These are phyloP conservation scores for Teunomyces aglyptinius DNA, from an alignment of 805 yeast species.

Conservation along the genomic window DNA sequence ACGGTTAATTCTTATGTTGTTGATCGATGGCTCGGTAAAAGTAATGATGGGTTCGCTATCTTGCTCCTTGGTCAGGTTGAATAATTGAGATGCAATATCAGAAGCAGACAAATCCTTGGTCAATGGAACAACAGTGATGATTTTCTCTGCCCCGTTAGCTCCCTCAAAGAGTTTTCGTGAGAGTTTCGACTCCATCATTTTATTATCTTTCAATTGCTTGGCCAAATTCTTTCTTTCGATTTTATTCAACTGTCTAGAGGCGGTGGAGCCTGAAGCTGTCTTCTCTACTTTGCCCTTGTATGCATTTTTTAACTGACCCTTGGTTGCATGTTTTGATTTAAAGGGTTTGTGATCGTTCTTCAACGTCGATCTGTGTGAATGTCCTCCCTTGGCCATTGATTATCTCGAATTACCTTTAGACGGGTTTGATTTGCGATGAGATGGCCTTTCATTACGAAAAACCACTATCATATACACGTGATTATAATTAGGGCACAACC, in stretches of 20 bases:
- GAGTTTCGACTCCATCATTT: conserved; percentile 58
- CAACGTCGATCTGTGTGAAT: conserved; percentile 79
- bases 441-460: conserved; percentile 7
- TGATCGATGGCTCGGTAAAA: conserved; percentile 47
- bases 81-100: conserved; percentile 52
- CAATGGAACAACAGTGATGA: conserved; percentile 77
- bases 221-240: conserved; percentile 74
- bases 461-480: conserved; percentile 4
- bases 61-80: conserved; percentile 38
- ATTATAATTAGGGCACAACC: conserved; percentile 9
- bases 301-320: conserved; percentile 78
- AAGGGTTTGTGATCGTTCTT: conserved; percentile 86
- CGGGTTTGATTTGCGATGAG: conserved; percentile 8
- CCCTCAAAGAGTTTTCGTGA: conserved; percentile 78
- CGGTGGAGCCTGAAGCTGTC: conserved; percentile 28
- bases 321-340: conserved; percentile 88
- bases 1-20: conserved; percentile 52
- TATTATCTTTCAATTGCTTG: conserved; percentile 72
- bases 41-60: conserved; percentile 15
- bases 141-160: conserved; percentile 73
- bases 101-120: conserved; percentile 64
- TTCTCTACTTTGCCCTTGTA: conserved; percentile 88
- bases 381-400: conserved; percentile 58
- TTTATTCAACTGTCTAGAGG: conserved; percentile 43
- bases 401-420: not conserved